Conservation (phyloP, 2,329 filamentous ascomycete species). For the Ascochyta clinopodiicola region DNA sequence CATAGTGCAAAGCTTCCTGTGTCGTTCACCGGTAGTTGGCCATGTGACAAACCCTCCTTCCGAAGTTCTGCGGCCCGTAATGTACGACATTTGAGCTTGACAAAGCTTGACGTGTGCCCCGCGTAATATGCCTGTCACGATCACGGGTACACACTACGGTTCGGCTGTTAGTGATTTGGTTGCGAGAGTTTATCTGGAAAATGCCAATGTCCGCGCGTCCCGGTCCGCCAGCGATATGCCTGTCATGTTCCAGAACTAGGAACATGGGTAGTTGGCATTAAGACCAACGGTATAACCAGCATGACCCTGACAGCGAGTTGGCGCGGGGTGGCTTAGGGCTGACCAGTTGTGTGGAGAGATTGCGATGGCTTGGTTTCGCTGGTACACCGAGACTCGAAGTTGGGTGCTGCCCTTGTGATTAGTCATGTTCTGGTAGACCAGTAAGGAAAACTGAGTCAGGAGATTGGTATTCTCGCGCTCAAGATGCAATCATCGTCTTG, state of each 20-base stretch:
- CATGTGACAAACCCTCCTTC: background rate
- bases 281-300: background rate
- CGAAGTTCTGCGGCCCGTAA: background rate
- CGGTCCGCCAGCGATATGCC: conserved; percentile 20
- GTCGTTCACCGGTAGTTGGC: conserved; percentile 10
- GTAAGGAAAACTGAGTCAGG: background rate
- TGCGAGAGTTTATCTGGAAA: background rate
- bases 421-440: background rate
- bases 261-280: conserved; percentile 19
- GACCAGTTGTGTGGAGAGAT: background rate
- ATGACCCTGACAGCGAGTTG: background rate
- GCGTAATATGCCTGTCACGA: conserved; percentile 17
- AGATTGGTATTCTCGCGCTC: background rate
- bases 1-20: background rate
- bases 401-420: background rate
- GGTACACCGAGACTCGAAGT: background rate
- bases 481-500: too few species aligned
- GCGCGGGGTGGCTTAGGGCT: conserved; percentile 11
- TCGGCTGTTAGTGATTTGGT: background rate
- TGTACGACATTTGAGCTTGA: conserved; percentile 3
- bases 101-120: conserved; percentile 2
- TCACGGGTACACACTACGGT: conserved; percentile 15
- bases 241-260: conserved; percentile 21
- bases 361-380: background rate
- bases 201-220: conserved; percentile 17